Conservation (phyloP, 257 asterid species). For the Scutellaria baicalensis region DNA sequence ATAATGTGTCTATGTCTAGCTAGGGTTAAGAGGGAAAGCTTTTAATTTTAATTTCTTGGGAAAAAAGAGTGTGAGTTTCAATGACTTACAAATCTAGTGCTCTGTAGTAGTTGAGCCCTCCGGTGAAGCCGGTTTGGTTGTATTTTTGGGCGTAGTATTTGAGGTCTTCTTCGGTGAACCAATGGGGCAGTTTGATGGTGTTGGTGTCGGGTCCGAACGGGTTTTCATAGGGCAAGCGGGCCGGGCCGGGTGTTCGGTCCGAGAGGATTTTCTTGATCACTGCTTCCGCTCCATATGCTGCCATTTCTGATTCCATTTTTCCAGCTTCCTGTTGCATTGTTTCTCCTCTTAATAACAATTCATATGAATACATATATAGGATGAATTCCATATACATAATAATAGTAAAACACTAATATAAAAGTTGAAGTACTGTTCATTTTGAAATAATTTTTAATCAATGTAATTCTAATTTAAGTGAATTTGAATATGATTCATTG, state of each 20-base stretch:
- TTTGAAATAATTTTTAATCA: no score
- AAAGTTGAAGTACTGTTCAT: no score
- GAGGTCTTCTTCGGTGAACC: conserved; percentile 69
- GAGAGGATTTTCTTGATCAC: conserved; percentile 62
- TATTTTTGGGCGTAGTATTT: conserved; percentile 47
- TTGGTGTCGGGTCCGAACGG: conserved; percentile 41
- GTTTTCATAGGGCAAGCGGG: conserved; percentile 49
- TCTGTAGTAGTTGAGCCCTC: conserved; percentile 88
- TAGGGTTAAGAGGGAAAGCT: no score
- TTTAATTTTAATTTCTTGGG: no score
- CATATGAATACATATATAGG: no score
- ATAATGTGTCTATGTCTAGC: no score
- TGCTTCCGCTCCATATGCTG: conserved; percentile 45
- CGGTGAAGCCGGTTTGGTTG: conserved; percentile 68
- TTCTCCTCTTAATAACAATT: background rate
- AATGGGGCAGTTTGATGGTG: conserved; percentile 40
- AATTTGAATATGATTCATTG: no score
- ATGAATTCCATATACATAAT: no score
- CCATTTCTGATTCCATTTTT: conserved; percentile 66
- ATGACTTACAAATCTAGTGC: conserved; percentile 51
- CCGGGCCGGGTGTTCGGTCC: conserved; percentile 56
- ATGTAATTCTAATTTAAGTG: no score
- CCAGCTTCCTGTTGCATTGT: conserved; percentile 50
- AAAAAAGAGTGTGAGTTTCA: no score
- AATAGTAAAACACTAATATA: no score